These are phyloP conservation scores for Ballota nigra DNA, from an alignment of 257 asterid species.

Conservation along the genomic window DNA sequence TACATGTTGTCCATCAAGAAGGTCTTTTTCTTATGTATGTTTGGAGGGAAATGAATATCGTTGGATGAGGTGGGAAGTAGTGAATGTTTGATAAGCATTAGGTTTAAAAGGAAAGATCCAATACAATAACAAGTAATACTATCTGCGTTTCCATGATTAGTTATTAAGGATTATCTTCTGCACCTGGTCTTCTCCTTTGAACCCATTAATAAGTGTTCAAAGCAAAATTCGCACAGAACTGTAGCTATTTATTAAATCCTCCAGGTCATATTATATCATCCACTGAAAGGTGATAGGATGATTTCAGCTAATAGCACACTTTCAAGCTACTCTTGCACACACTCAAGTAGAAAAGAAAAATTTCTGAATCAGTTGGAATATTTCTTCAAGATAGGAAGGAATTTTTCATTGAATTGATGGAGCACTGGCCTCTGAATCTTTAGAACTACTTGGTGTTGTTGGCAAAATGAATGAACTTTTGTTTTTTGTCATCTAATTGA, in stretches of 20 bases:
- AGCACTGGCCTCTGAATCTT: not conserved
- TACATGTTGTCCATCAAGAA: not conserved
- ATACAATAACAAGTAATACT: not conserved
- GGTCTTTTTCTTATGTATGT: not conserved
- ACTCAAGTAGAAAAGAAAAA: not conserved
- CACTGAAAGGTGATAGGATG: not conserved
- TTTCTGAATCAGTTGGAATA: not conserved
- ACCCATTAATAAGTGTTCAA: not conserved
- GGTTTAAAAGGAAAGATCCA: not conserved
- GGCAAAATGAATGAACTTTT: not conserved
- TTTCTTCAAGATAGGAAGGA: not conserved
- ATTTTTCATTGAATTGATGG: not conserved
- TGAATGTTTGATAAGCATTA: constrained; percentile 8
- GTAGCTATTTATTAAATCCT: not conserved
- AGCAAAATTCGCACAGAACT: not conserved
- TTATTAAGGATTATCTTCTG: constrained; percentile 3
- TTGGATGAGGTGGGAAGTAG: not conserved
- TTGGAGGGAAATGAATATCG: not conserved
- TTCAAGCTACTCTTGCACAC: not conserved
- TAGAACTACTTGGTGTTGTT: not conserved
- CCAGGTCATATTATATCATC: not conserved
- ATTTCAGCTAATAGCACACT: not conserved
- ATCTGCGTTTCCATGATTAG: not conserved
- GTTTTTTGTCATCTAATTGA: constrained; percentile 15
- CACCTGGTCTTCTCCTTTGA: constrained; percentile 3